A percentile compares a stretch with the other conserved stretches of the same genome.
Conservation (phyloP, 257 asterid species). For the Nemophila menziesii region DNA sequence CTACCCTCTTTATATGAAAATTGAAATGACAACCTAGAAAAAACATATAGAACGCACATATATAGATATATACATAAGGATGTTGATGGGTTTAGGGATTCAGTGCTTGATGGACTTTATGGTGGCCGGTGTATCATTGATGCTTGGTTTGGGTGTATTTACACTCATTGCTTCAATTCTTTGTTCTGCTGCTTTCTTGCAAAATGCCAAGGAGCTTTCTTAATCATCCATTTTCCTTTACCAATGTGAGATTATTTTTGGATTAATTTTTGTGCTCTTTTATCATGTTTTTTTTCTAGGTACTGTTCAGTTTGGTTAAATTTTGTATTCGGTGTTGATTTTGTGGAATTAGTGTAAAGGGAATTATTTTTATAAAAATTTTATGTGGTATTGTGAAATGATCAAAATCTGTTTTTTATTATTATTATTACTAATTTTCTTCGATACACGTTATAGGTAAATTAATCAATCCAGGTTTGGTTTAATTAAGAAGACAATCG, state of each 20-base stretch:
- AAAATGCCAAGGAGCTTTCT: conserved; percentile 69
- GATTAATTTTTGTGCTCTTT: not conserved
- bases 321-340: not conserved
- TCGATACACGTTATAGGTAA: too few relatives aligned
- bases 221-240: conserved; percentile 17
- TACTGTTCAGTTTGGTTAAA: not conserved
- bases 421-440: too few relatives aligned
- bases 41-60: not conserved
- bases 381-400: too few relatives aligned
- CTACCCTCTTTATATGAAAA: conserved; percentile 4
- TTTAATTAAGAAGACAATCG: too few relatives aligned
- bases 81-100: conserved; percentile 52
- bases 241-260: not conserved
- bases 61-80: conserved; percentile 14
- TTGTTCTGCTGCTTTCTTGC: conserved; percentile 87
- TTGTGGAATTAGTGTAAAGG: too few relatives aligned
- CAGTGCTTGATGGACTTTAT: conserved; percentile 74
- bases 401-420: too few relatives aligned
- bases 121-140: conserved; percentile 76
- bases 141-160: conserved; percentile 79
- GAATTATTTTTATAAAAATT: too few relatives aligned
- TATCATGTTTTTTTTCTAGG: not conserved
- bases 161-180: conserved; percentile 75
- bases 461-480: too few relatives aligned
- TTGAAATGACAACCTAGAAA: not conserved